Percentiles rank a stretch among this genome's conserved stretches.
Evolutionary conservation across 1,139 yeast genomes (phyloP).

Genomic region (Zygosaccharomyces pseudobailii): DNA sequence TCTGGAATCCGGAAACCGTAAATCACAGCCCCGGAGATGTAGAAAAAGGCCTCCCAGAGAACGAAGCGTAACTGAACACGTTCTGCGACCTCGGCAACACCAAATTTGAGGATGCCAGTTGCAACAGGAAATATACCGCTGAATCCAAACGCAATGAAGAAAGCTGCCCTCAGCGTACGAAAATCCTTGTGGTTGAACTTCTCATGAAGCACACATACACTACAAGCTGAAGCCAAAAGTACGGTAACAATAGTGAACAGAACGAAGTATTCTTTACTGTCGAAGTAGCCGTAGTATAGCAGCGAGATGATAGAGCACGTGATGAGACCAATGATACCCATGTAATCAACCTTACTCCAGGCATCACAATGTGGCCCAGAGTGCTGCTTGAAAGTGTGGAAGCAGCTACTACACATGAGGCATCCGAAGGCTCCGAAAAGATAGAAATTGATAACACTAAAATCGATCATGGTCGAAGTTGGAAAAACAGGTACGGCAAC

Average conservation of each 20-base stretch:
- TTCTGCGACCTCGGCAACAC: slow-evolving; percentile 42
- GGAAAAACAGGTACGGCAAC: slow-evolving; percentile 41
- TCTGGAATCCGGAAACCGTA: slow-evolving; percentile 84
- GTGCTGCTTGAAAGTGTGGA: slow-evolving; percentile 76
- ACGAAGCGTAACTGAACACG: slow-evolving; percentile 59
- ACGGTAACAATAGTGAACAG: slow-evolving; percentile 49
- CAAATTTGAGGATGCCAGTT: slow-evolving; percentile 45
- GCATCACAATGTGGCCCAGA: slow-evolving; percentile 50
- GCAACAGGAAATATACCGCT: slow-evolving; percentile 70
- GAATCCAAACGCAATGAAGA: slow-evolving; percentile 77
- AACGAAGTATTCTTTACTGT: slow-evolving; percentile 41
- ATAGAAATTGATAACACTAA: slow-evolving; percentile 41
- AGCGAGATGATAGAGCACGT: slow-evolving; percentile 72
- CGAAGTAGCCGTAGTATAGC: slow-evolving; percentile 62
- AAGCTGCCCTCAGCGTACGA: slow-evolving; percentile 69
- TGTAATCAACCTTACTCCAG: slow-evolving; percentile 79
- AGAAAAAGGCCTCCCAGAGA: slow-evolving; percentile 61
- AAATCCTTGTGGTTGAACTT: slow-evolving; percentile 62
- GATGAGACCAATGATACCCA: slow-evolving; percentile 78
- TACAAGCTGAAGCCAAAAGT: slow-evolving; percentile 56
- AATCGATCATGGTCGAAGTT: slow-evolving; percentile 45
- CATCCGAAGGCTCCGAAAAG: slow-evolving; percentile 54
- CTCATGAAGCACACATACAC: slow-evolving; percentile 60
- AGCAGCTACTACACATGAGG: slow-evolving; percentile 67
- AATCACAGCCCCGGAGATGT: slow-evolving; percentile 70